Evolutionary conservation across 1,139 yeast species (phyloP), one percentile per base, ranked within the genome.

Genomic region (Kodamaea sp.): DNA sequence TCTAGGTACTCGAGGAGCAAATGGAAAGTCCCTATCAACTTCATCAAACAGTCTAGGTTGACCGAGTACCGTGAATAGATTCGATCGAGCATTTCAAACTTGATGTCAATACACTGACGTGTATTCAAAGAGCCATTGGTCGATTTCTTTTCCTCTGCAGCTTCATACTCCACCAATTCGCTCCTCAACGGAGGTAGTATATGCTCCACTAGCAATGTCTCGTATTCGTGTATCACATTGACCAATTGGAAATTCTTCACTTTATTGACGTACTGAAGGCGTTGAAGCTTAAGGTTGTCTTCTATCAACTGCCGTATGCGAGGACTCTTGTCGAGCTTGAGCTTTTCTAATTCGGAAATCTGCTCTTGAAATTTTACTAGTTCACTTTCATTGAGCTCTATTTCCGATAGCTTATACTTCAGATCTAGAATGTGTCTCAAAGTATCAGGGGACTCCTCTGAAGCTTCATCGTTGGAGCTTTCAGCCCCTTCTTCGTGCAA

Each of bases 111-210:
- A 26, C 61, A 15, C 37, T 34, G 9, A 58, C 35, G 24, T 2
- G 31, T 23, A 24, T 22, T 15, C 15, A 13, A 19, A 6, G 38
- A 22, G 7, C 24, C 31, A 34, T 31, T 8, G 9, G 13, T 7
- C 21, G 31, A 11, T 20, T 27, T 14, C 15, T 16, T 22, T 29
- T 8, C 28, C 11, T 31, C 16, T 12, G 10, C 28, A 28, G 23
- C 28, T 22, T 22, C 20, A 24, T 25, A 26, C 3, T 35, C 39
- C 41, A 34, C 57, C 38, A 40, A 34, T 9, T 59, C 63, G 11
- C 35, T 29, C 7, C 69, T 39, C 16, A 69, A 46, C 9, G 44
- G 39, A 0, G 73, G 74, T 6, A 66, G 32, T n/a, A 67, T 43
- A 9, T 48, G 48, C 16, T 40, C 47, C 6, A 52, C 34, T 1